Evolutionary conservation across 1,139 yeast genomes (phyloP), one percentile per base, ranked within the genome.

Genomic region (Taphrina pruni): DNA sequence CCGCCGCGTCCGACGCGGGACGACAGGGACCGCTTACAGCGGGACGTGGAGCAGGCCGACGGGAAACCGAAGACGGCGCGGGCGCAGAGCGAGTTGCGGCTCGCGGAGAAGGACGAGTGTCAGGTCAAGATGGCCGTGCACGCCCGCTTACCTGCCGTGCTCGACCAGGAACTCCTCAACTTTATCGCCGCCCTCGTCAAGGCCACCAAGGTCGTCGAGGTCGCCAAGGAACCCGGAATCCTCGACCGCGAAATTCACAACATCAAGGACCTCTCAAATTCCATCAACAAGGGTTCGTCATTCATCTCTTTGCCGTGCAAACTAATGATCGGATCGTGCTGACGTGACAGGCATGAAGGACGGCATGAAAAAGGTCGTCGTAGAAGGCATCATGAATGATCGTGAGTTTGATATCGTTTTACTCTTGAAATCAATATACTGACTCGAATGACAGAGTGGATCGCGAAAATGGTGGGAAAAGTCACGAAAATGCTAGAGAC

Each of bases 81-180:
- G 7, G 52, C 50, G 21, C 43, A 64, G 52, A 50, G 55, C 26
- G 67, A 56, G 26, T 36, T 64, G 35, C 39, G 21, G 17, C 48
- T 21, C 14, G 67, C 61, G 7, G 51, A 55, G 14, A 55, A 54
- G 52, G 67, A 64, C 61, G 60, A 56, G 14, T 64, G 67, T 26
- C 46, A 64, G 43, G 67, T 64, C 39, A 46, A 55, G 21, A 64
- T 64, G 67, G 67, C 46, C 41, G 48, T 55, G 20, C 67, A 64
- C 21, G 67, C 56, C 45, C n/a, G 67, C n/a, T 46, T 64, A 2
- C 67, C 67, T 17, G 67, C 67, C 14, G 55, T 64, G 1, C 58
- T 64, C 35, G 67, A 64, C 46, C 67, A 64, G 46, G 67, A 64
- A 46, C 52, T 64, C 14, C 67, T 64, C 56, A 55, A 64, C 56